phyloP scores from a whole-genome alignment of 495 filamentous ascomycete genomes.

The Rhypophila decipiens region DNA sequence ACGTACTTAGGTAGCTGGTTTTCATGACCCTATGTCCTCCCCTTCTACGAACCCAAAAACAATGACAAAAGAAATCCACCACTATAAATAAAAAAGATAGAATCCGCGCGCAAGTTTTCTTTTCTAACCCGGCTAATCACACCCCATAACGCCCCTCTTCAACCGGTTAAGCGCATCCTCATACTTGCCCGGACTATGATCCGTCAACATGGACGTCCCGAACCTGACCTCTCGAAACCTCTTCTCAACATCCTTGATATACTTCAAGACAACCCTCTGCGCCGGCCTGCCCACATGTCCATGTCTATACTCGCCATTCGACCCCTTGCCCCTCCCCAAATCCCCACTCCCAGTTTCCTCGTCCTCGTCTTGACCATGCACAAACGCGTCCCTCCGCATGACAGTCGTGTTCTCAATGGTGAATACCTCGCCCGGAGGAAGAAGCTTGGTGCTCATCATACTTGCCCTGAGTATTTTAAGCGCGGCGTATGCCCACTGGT shows the following conservation, averaged over 20 bases:
- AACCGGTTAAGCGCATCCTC: constrained; percentile 48
- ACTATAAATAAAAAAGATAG: too few species aligned
- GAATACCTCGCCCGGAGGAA: constrained; percentile 75
- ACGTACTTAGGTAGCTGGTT: too few species aligned
- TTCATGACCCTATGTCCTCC: too few species aligned
- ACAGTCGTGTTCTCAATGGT: constrained; percentile 59
- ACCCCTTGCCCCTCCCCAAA: too few species aligned
- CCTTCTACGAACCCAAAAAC: too few species aligned
- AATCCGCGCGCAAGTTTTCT: too few species aligned
- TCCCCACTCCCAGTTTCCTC: too few species aligned
- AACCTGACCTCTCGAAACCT: constrained; percentile 66
- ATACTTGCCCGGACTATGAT: constrained; percentile 72
- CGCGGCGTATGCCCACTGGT: constrained; percentile 65
- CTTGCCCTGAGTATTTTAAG: constrained; percentile 59
- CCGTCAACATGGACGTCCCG: constrained; percentile 64
- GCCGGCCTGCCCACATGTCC: constrained; percentile 56
- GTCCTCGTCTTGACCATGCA: constrained; percentile 23
- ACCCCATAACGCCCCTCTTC: constrained; percentile 26
- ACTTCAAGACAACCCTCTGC: constrained; percentile 57
- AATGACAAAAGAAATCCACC: too few species aligned
- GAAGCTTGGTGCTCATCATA: constrained; percentile 64
- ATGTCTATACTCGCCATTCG: too few species aligned
- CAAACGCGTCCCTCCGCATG: constrained; percentile 52
- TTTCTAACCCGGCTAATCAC: too few species aligned
- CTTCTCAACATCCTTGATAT: constrained; percentile 58